These are phyloP conservation scores for Novymonas esmeraldas DNA, from an alignment of 208 protist species.

Conservation along the genomic window DNA sequence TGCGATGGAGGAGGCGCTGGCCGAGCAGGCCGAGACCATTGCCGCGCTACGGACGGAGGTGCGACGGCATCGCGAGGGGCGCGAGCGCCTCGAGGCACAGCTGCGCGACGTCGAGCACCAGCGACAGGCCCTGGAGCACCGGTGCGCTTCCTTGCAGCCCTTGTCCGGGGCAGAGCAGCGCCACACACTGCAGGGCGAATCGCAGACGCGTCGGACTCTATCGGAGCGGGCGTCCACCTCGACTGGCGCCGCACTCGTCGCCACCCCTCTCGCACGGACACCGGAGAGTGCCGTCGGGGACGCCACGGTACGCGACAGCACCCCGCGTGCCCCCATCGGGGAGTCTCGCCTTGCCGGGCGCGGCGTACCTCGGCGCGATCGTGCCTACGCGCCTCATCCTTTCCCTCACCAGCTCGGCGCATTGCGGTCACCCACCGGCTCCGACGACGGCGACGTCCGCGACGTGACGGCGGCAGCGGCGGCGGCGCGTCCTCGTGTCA, in stretches of 20 bases:
- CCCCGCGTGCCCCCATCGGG: too few relatives aligned
- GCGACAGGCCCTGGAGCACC: conserved; percentile 6
- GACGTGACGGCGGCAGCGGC: too few relatives aligned
- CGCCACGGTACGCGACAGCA: too few relatives aligned
- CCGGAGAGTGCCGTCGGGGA: too few relatives aligned
- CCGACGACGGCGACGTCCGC: conserved; percentile 3
- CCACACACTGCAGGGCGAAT: neutral
- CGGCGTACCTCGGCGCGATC: too few relatives aligned
- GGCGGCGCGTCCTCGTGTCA: too few relatives aligned
- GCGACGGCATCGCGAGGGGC: conserved; percentile 10
- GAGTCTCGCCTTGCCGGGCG: too few relatives aligned
- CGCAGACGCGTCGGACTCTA: neutral
- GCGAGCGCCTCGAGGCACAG: neutral
- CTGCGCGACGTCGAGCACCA: conserved; percentile 1
- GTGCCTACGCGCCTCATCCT: neutral
- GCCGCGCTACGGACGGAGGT: conserved; percentile 26
- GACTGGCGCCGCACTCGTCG: too few relatives aligned
- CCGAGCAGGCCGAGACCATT: conserved; percentile 39
- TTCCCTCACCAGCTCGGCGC: conserved; percentile 7
- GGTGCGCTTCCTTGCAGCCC: neutral
- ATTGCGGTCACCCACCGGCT: conserved; percentile 12
- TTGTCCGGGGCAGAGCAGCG: neutral
- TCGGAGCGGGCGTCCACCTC: too few relatives aligned
- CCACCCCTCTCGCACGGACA: too few relatives aligned
- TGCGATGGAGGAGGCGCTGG: conserved; percentile 36